Conservation (phyloP, 2,329 filamentous ascomycete species). For the Escovopsis weberi region DNA sequence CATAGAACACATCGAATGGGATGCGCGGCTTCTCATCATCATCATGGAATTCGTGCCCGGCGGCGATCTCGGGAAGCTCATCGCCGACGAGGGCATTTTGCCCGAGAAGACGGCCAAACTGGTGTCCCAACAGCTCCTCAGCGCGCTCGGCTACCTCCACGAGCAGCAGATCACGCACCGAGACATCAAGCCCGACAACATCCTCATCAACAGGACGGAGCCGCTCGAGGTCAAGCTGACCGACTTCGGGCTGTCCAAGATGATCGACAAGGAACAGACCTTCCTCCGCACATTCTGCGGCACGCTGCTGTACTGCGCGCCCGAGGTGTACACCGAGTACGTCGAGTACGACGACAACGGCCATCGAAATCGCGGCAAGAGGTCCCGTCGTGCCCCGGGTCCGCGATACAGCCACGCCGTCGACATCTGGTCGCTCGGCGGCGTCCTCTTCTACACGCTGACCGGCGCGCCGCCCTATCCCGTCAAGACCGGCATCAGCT, state of each 20-base stretch:
- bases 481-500: slow-evolving; percentile 59
- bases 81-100: slow-evolving; percentile 47
- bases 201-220: slow-evolving; percentile 59
- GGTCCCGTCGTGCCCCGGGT: slow-evolving; percentile 40
- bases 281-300: slow-evolving; percentile 95
- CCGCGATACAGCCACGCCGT: slow-evolving; percentile 80
- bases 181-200: slow-evolving; percentile 98
- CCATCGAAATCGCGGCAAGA: slow-evolving; percentile 47
- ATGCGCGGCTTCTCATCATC: slow-evolving; percentile 76
- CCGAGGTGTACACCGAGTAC: slow-evolving; percentile 79
- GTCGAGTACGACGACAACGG: slow-evolving; percentile 54
- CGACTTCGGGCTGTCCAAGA: slow-evolving; percentile 93
- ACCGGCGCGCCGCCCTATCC: slow-evolving; percentile 69
- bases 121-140: slow-evolving; percentile 63
- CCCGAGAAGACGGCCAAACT: slow-evolving; percentile 52
- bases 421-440: slow-evolving; percentile 92
- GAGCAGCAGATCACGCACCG: slow-evolving; percentile 82
- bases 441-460: slow-evolving; percentile 80
- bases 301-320: slow-evolving; percentile 87
- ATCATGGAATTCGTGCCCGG: slow-evolving; percentile 85
- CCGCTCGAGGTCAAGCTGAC: slow-evolving; percentile 82
- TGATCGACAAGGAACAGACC: slow-evolving; percentile 77
- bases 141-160: slow-evolving; percentile 78
- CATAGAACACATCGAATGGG: slow-evolving; percentile 74
- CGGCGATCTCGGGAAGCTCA: slow-evolving; percentile 68